phyloP scores from a whole-genome alignment of 306 rosid species.

The barrel medic (Medicago truncatula) region DNA sequence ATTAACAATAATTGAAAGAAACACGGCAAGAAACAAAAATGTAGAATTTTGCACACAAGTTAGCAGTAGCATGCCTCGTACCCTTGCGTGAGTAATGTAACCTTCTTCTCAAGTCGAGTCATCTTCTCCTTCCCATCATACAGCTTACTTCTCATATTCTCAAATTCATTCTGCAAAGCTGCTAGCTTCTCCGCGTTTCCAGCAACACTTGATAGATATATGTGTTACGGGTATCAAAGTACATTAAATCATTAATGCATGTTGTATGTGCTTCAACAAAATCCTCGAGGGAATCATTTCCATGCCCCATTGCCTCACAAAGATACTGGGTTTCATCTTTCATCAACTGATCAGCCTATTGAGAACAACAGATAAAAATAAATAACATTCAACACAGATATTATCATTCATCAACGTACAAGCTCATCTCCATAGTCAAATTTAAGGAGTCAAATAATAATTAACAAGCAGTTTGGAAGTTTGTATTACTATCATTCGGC shows the following conservation, averaged over 20 bases:
- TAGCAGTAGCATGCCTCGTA: slow-evolving; percentile 73
- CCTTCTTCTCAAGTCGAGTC: slow-evolving; percentile 79
- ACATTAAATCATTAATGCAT: slow-evolving; percentile 83
- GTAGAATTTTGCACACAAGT: slow-evolving; percentile 11
- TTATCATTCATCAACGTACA: neutral
- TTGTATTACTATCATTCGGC: slow-evolving; percentile 18
- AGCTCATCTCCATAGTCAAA: slow-evolving; percentile 14
- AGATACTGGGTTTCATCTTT: slow-evolving; percentile 74
- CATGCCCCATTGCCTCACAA: slow-evolving; percentile 89
- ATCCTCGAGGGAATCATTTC: slow-evolving; percentile 74
- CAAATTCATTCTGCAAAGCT: slow-evolving; percentile 85
- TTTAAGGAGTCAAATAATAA: slow-evolving; percentile 15
- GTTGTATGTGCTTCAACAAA: slow-evolving; percentile 90
- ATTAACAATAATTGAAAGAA: neutral
- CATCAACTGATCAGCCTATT: slow-evolving; percentile 79
- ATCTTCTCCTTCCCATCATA: slow-evolving; percentile 84
- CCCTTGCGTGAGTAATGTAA: slow-evolving; percentile 78
- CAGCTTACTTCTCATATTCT: slow-evolving; percentile 68
- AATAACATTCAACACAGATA: slow-evolving; percentile 27
- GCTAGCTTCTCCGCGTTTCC: slow-evolving; percentile 87
- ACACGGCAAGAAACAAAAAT: slow-evolving; percentile 19
- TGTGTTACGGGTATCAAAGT: slow-evolving; percentile 78
- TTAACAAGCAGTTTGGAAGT: neutral
- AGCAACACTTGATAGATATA: slow-evolving; percentile 87
- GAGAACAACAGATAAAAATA: slow-evolving; percentile 38